A percentile compares a stretch with the other conserved stretches of the same genome.
Conservation (phyloP, 176 grass and related monocot genomes). For the Lolium perenne region DNA sequence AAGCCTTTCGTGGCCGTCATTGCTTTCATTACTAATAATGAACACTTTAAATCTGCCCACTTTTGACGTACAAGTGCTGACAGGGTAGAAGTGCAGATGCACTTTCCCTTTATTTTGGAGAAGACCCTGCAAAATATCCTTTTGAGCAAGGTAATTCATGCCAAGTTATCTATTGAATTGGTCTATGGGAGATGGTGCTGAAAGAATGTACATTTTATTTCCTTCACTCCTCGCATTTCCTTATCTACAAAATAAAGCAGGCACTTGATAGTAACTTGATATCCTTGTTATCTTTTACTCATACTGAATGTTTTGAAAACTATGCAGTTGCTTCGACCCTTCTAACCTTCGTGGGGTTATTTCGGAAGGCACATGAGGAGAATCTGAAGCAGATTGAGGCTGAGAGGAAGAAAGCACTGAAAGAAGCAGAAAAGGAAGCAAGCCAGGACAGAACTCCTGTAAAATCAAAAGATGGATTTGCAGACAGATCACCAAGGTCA, state of each 20-base stretch:
- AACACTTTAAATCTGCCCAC: constrained; percentile 14
- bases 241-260: constrained; percentile 4
- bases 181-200: constrained; percentile 18
- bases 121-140: constrained; percentile 89
- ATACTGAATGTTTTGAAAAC: constrained; percentile 40
- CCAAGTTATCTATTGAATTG: constrained; percentile 9
- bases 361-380: constrained; percentile 81
- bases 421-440: constrained; percentile 83
- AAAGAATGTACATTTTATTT: constrained; percentile 9
- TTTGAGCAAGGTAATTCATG: constrained; percentile 89
- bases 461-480: constrained; percentile 52
- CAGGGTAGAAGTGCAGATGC: constrained; percentile 90
- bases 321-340: constrained; percentile 81
- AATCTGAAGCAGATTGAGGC: constrained; percentile 79
- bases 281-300: constrained; percentile 15
- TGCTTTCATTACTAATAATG: constrained; percentile 44
- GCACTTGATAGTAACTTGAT: constrained; percentile 17
- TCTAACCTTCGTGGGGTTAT: constrained; percentile 79
- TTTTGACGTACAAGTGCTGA: constrained; percentile 49
- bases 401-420: constrained; percentile 87
- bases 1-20: constrained; percentile 48
- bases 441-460: constrained; percentile 53
- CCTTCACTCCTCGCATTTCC: not conserved
- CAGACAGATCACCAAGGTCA: constrained; percentile 58
- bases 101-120: constrained; percentile 86